Evolutionary conservation across 2,329 filamentous ascomycete species (phyloP).

Genomic region (Neonectria punicea): DNA sequence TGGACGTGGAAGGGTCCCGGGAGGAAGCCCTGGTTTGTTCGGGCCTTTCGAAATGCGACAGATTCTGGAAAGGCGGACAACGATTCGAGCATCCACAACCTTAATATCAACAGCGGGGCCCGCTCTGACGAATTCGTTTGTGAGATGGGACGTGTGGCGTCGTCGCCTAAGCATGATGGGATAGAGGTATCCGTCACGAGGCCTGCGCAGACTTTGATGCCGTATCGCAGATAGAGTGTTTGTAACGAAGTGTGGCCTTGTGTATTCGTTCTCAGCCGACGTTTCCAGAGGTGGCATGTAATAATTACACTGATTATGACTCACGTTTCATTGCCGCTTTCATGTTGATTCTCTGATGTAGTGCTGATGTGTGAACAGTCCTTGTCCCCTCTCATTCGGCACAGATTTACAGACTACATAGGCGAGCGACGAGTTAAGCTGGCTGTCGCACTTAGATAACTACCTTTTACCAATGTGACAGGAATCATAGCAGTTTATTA

Average conservation of each 20-base stretch:
- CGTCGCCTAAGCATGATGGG: background rate
- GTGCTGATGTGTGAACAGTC: too few relatives aligned
- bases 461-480: too few relatives aligned
- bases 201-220: background rate
- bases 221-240: background rate
- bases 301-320: too few relatives aligned
- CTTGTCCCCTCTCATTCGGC: too few relatives aligned
- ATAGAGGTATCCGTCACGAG: background rate
- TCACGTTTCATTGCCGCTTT: too few relatives aligned
- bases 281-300: too few relatives aligned
- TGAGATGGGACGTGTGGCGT: background rate
- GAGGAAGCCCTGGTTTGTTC: conserved; percentile 30
- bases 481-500: too few relatives aligned
- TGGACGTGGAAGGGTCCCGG: conserved; percentile 35
- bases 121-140: background rate
- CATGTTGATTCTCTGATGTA: too few relatives aligned
- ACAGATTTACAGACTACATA: too few relatives aligned
- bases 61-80: background rate
- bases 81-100: background rate
- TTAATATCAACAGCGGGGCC: background rate
- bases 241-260: background rate
- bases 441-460: too few relatives aligned
- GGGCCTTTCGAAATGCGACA: conserved; percentile 3
- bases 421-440: too few relatives aligned
- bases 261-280: background rate